These are phyloP conservation scores for Chrysosporium keratinophilum DNA, from an alignment of 2,329 filamentous ascomycete species.

Conservation along the genomic window DNA sequence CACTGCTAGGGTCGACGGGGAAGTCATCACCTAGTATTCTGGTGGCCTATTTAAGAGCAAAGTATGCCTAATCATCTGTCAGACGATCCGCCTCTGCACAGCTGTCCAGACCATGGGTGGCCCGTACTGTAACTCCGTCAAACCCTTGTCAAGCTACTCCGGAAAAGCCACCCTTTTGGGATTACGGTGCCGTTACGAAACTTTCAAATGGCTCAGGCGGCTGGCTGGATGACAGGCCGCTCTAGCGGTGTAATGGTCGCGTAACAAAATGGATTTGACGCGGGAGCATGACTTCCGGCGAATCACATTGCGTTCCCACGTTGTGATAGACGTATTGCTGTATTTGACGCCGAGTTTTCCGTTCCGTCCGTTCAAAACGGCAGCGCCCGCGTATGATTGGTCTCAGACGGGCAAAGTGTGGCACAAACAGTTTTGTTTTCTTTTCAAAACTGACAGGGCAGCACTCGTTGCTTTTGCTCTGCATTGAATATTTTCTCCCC, in stretches of 20 bases:
- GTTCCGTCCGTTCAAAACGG: conserved; percentile 2
- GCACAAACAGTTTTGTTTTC: conserved; percentile 2
- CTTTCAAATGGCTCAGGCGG: not conserved
- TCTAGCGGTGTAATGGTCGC: conserved; percentile 3
- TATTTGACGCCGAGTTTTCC: conserved; percentile 3
- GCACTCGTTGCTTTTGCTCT: not conserved
- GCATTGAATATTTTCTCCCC: not conserved
- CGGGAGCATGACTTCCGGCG: conserved; percentile 12
- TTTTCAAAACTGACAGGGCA: not conserved
- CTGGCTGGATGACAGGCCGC: not conserved
- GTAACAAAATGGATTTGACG: conserved; percentile 1
- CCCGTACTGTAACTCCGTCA: not conserved
- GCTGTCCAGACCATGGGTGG: not conserved
- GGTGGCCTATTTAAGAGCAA: too few species aligned
- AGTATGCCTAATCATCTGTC: too few species aligned
- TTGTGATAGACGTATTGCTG: not conserved
- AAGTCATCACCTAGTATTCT: too few species aligned
- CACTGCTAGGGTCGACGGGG: too few species aligned
- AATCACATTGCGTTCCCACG: conserved; percentile 8
- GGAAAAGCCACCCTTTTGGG: not conserved
- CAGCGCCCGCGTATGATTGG: not conserved
- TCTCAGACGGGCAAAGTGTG: not conserved
- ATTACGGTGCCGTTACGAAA: not conserved
- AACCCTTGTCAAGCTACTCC: not conserved
- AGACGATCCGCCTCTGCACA: too few species aligned